phyloP scores from a whole-genome alignment of 208 protist genomes.

The Lotmaria passim region DNA sequence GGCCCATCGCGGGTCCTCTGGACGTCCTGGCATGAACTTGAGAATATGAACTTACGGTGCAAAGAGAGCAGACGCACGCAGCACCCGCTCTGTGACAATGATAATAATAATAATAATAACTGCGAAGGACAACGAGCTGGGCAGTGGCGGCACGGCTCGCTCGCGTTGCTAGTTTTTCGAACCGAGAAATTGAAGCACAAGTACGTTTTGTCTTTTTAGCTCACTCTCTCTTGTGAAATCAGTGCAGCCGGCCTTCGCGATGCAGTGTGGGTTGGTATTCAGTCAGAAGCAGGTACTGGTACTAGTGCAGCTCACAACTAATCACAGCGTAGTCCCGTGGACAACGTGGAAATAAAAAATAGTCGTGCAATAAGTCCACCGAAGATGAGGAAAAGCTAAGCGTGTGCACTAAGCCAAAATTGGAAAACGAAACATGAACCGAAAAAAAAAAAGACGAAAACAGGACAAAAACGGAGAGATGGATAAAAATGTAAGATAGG shows the following conservation, averaged over 20 bases:
- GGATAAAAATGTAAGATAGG: background rate
- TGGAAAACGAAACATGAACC: background rate
- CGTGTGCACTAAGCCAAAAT: background rate
- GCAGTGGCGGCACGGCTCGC: too few species aligned
- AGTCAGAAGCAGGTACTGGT: too few species aligned
- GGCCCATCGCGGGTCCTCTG: slow-evolving; percentile 34
- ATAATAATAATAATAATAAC: background rate
- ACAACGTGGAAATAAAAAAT: too few species aligned
- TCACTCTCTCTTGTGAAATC: too few species aligned
- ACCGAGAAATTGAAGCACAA: too few species aligned
- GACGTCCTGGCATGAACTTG: slow-evolving; percentile 22
- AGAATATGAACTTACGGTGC: background rate
- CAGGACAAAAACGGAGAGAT: background rate
- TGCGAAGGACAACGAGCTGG: background rate
- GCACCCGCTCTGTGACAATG: slow-evolving; percentile 13
- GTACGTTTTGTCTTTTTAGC: too few species aligned
- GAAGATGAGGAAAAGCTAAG: background rate
- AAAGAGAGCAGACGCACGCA: background rate
- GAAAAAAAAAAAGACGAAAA: background rate
- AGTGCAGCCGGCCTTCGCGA: too few species aligned
- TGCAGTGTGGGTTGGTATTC: too few species aligned
- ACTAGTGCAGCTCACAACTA: too few species aligned
- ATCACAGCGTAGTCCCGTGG: too few species aligned
- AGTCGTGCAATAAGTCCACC: too few species aligned
- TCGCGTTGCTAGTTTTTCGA: too few species aligned